Evolutionary conservation across 2,329 filamentous ascomycete genomes (phyloP).

Genomic region (Curvularia lunata): DNA sequence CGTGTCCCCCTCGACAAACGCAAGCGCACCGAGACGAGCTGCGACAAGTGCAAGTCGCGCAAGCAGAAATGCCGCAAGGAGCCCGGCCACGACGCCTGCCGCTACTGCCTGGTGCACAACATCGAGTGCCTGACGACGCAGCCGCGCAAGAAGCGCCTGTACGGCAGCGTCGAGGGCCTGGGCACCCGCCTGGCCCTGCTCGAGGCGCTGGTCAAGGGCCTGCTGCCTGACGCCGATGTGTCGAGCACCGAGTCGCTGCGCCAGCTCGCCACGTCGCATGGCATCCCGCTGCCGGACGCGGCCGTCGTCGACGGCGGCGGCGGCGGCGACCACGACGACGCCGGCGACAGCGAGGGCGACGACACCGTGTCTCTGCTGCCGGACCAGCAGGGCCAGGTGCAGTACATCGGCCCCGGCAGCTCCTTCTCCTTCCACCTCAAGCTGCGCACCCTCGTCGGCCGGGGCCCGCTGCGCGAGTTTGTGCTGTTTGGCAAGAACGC

Average conservation of each 20-base stretch:
- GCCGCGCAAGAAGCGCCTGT: slow-evolving; percentile 55
- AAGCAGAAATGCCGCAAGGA: slow-evolving; percentile 56
- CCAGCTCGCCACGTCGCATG: slow-evolving; percentile 48
- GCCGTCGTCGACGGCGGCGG: slow-evolving; percentile 20
- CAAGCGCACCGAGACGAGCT: slow-evolving; percentile 54
- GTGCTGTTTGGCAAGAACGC: slow-evolving; percentile 53
- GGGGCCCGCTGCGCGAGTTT: slow-evolving; percentile 43
- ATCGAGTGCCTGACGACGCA: slow-evolving; percentile 54
- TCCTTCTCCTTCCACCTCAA: slow-evolving; percentile 53
- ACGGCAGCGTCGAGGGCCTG: slow-evolving; percentile 52
- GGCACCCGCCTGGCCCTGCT: slow-evolving; percentile 51
- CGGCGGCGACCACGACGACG: slow-evolving; percentile 26
- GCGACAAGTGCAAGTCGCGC: slow-evolving; percentile 56
- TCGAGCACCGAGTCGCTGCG: slow-evolving; percentile 53
- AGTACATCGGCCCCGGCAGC: slow-evolving; percentile 54
- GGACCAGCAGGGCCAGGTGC: slow-evolving; percentile 54
- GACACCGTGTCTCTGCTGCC: slow-evolving; percentile 48
- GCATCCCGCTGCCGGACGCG: slow-evolving; percentile 49
- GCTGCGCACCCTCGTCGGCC: slow-evolving; percentile 49
- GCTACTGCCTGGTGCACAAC: slow-evolving; percentile 52
- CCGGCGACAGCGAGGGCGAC: slow-evolving; percentile 39
- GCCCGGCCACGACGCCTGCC: slow-evolving; percentile 49
- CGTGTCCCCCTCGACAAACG: slow-evolving; percentile 54
- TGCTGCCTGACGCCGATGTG: slow-evolving; percentile 53
- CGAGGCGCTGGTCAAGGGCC: slow-evolving; percentile 54